A percentile compares a stretch with the other conserved stretches of the same genome.
Conservation (phyloP, 129 eudicot species). For the Tanacetum coccineum region DNA sequence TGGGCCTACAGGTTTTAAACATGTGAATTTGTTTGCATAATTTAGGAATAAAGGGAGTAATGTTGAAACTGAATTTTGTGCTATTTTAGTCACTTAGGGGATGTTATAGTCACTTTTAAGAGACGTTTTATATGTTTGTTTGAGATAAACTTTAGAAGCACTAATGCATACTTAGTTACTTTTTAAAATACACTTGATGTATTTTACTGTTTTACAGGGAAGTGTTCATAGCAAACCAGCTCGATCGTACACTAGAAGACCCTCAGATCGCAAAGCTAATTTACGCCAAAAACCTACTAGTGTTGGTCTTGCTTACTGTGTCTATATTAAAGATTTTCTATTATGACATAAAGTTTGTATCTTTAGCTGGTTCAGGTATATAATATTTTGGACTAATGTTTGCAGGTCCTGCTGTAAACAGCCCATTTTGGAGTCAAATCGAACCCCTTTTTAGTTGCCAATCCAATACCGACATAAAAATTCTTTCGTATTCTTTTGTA, state of each 20-base stretch:
- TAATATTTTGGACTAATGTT: slow-evolving; percentile 14
- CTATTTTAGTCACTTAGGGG: no score
- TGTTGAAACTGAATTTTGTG: no score
- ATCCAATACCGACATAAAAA: slow-evolving; percentile 54
- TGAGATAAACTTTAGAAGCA: no score
- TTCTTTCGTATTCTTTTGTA: no score
- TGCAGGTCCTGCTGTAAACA: slow-evolving; percentile 58
- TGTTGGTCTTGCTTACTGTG: slow-evolving; percentile 41
- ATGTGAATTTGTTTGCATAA: no score
- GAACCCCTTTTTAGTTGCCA: slow-evolving; percentile 58
- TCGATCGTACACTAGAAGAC: slow-evolving; percentile 69
- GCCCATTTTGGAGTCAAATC: slow-evolving; percentile 75
- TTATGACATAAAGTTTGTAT: background rate
- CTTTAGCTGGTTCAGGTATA: slow-evolving; percentile 60
- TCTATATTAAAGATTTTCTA: background rate
- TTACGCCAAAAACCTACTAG: slow-evolving; percentile 65
- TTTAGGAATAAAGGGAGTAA: no score
- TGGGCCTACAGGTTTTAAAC: no score
- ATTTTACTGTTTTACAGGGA: no score
- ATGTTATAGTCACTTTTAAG: no score
- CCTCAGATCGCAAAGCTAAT: slow-evolving; percentile 77
- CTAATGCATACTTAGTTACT: no score
- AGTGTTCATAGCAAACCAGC: slow-evolving; percentile 51
- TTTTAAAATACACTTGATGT: no score
- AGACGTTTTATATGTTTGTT: no score